phyloP scores from a whole-genome alignment of 148 eudicot genomes.

The Vaccinium corymbosum region DNA sequence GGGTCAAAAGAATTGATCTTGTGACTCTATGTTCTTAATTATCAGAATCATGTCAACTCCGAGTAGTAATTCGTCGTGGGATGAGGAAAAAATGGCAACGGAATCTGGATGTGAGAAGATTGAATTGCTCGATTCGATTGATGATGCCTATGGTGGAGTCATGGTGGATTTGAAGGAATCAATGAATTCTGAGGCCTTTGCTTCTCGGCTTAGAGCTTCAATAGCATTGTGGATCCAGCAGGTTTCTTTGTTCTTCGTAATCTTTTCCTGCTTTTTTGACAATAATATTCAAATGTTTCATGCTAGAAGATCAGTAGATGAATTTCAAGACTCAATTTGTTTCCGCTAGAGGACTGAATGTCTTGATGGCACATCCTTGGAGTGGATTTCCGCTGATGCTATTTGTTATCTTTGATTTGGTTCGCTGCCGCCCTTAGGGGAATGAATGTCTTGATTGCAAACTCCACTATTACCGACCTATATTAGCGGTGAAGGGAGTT shows the following conservation, averaged over 20 bases:
- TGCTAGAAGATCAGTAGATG: neutral
- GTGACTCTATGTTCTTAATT: neutral
- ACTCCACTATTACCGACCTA: no score
- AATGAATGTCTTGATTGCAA: no score
- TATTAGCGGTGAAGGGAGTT: no score
- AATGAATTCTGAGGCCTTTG: constrained; percentile 37
- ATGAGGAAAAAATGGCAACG: neutral
- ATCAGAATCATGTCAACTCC: neutral
- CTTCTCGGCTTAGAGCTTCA: constrained; percentile 44
- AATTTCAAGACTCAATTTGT: neutral
- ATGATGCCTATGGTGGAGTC: constrained; percentile 50
- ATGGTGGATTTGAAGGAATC: constrained; percentile 44
- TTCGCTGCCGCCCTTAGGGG: no score
- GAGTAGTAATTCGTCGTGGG: neutral
- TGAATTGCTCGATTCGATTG: constrained; percentile 21
- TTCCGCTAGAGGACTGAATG: neutral
- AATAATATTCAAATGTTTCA: neutral
- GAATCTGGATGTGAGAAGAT: constrained; percentile 15
- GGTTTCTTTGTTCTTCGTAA: constrained; percentile 25
- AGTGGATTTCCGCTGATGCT: no score
- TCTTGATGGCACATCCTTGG: no score
- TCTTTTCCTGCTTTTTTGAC: neutral
- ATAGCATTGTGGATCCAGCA: constrained; percentile 45
- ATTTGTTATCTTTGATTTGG: no score
- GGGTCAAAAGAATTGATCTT: neutral